Base-by-base conservation (phyloP, 2,329 filamentous ascomycete species). In the Plectosphaerella sp. region DNA sequence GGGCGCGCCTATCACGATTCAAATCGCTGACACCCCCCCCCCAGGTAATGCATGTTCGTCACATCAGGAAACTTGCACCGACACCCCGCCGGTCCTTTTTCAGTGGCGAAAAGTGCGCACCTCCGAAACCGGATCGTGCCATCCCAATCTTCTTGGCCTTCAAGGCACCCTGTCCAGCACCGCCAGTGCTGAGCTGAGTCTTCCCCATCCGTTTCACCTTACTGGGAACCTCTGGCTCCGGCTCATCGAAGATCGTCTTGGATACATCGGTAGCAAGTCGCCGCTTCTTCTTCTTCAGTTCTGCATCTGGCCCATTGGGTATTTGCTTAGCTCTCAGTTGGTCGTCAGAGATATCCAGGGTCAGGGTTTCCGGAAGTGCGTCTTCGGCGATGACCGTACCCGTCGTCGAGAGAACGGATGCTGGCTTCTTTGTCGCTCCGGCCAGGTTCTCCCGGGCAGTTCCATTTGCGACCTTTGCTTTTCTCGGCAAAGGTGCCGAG, bases 241-340 rank as follows among this genome's bases (percentile, higher is more conserved):
- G 86, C 5, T 86, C 86, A 9, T 87, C 86, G 53, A 93, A 90
- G 6, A 94, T 65, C 3, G 83, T 88, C 57, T 83, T 82, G 47
- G 79, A 82, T 20, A 78, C 76, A 20, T 70, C 72, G 4, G 85
- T 83, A 2, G 89, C 74, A 5, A 90, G 71, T 68, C 90, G 92
- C 56, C 87, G 82, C 74, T 87, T 91, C 76, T 87, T 90, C 64
- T 82, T 85, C 67, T 76, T 80, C 7, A 67, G 72, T 57, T 77
- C 72, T 28, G 58, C 61, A 57, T 71, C 69, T 4, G 8, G 28
- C 11, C 28, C 28, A 12, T 33, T 33, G 8, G 11, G 8, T 33
- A 3, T 9, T 33, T 33, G 28, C 53, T n/a, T 20, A 4, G 16
- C 22, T n/a, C 48, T 63, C 64, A 20, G 65, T 60, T 51, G 63